Conservation (phyloP, 768 basidiomycete genomes). For the Ramaria sp. region DNA sequence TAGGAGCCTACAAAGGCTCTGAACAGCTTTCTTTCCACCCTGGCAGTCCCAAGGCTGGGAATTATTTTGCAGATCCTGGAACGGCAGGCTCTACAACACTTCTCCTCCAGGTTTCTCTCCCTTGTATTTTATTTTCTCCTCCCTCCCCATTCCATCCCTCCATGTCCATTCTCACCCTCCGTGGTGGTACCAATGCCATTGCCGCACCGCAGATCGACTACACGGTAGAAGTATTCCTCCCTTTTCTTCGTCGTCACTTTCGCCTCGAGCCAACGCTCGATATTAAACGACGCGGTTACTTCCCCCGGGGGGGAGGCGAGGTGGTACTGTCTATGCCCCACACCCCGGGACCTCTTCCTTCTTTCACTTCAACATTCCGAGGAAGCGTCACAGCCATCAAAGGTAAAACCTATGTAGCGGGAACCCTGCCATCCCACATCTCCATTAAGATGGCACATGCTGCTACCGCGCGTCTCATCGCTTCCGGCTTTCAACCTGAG, state of each 20-base stretch:
- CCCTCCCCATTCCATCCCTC: not conserved
- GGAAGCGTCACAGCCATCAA: slow-evolving; percentile 39
- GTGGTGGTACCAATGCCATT: slow-evolving; percentile 64
- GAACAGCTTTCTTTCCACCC: slow-evolving; percentile 45
- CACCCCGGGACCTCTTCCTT: slow-evolving; percentile 29
- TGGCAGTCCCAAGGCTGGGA: slow-evolving; percentile 30
- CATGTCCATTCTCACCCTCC: slow-evolving; percentile 36
- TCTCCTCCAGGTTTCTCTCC: slow-evolving; percentile 60
- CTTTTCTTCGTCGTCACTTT: slow-evolving; percentile 54
- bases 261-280: slow-evolving; percentile 30
- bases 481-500: slow-evolving; percentile 24
- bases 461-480: slow-evolving; percentile 33
- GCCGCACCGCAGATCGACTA: slow-evolving; percentile 73
- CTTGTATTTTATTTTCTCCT: slow-evolving; percentile 40
- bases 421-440: slow-evolving; percentile 39
- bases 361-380: slow-evolving; percentile 42
- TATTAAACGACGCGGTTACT: slow-evolving; percentile 54
- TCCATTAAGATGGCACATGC: slow-evolving; percentile 47
- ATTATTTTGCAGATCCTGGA: slow-evolving; percentile 32
- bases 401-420: slow-evolving; percentile 57
- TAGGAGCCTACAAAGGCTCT: slow-evolving; percentile 46
- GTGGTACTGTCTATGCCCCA: slow-evolving; percentile 31
- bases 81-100: slow-evolving; percentile 68
- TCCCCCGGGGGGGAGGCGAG: slow-evolving; percentile 61
- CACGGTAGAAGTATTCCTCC: slow-evolving; percentile 50